Percentiles rank a stretch among this genome's conserved stretches.
Conservation (phyloP, 1,139 yeast genomes). For the Kodamaea fungicola region DNA sequence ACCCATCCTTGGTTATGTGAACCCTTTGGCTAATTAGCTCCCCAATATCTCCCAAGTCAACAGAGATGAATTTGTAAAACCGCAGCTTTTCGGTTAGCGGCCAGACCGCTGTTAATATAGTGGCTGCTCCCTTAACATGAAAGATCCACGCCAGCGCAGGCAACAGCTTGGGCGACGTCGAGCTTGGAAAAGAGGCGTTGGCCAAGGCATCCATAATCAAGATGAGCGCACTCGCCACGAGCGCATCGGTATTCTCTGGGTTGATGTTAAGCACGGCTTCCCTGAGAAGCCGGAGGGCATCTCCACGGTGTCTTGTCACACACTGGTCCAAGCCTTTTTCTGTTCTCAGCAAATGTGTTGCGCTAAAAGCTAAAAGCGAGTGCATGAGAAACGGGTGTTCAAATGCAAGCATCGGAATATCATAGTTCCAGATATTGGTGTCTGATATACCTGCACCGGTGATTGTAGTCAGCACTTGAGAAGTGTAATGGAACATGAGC, state of each 20-base stretch:
- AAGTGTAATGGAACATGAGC: constrained; percentile 83
- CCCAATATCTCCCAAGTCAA: constrained; percentile 77
- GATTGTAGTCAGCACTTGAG: constrained; percentile 80
- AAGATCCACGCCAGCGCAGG: constrained; percentile 97
- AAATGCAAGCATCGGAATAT: constrained; percentile 85
- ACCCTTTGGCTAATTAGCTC: constrained; percentile 62
- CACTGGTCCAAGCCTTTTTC: constrained; percentile 77
- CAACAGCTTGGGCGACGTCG: constrained; percentile 57
- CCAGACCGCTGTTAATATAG: constrained; percentile 91
- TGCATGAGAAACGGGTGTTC: constrained; percentile 91
- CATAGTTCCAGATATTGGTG: constrained; percentile 80
- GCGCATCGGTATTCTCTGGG: constrained; percentile 83
- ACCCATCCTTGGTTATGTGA: constrained; percentile 15
- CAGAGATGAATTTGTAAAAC: constrained; percentile 73
- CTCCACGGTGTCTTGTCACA: constrained; percentile 84
- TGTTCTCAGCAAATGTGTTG: constrained; percentile 80
- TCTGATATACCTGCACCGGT: constrained; percentile 90
- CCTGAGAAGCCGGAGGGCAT: constrained; percentile 73
- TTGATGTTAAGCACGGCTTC: constrained; percentile 84
- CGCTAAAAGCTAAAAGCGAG: constrained; percentile 82
- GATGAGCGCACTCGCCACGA: constrained; percentile 87
- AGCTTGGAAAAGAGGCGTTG: constrained; percentile 76
- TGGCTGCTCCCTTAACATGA: constrained; percentile 96
- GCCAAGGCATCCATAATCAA: constrained; percentile 92
- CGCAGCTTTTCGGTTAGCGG: constrained; percentile 78